Evolutionary conservation across 2,329 filamentous ascomycete genomes (phyloP), one percentile per base, ranked within the genome.

Genomic region (Fusarium begoniae): DNA sequence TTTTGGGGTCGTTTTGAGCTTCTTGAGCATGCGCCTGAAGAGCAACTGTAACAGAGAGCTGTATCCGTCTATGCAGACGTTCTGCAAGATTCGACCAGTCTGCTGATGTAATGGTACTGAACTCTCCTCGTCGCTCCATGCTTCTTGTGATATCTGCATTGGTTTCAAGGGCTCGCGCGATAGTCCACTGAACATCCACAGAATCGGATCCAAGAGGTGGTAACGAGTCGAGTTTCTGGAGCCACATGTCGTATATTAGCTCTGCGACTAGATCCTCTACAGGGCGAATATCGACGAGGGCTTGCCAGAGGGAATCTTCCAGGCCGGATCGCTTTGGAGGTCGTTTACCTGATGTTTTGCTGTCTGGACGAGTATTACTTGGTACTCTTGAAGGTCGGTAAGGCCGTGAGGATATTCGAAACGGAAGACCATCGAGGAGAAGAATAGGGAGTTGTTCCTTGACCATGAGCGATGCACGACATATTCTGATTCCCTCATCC

Each of bases 201-300:
- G 66, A 62, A 8, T 72, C 69, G 1, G 70, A 63, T 8, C 67
- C 69, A 0, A 70, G 61, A 51, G 75, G 69, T 11, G 75, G 66
- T 6, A 79, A n/a, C 3, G 64, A 61, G 32, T 77, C 73, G 2
- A 81, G 60, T 12, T 66, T 73, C 8, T 73, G 70, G 4, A 77
- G 61, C 80, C 80, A 81, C 8, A 72, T 66, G 11, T 78, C 73
- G 48, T 79, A 75, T 2, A 80, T 64, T 3, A 80, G 44, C 40
- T 80, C 77, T 15, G 75, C 72, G 3, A 81, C 48, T 12, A 75
- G 55, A 35, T 74, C 72, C 47, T 79, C 72, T 20, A 69, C 18
- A 1, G 69, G 47, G 3, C 55, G 66, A 3, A 55, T 57, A 12
- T 77, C 75, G 20, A 65, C 41, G 2, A 79, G 75, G 20, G 60